Conservation (phyloP, 1,284 basidiomycete species). For the Erythrobasidium hasegawianum region DNA sequence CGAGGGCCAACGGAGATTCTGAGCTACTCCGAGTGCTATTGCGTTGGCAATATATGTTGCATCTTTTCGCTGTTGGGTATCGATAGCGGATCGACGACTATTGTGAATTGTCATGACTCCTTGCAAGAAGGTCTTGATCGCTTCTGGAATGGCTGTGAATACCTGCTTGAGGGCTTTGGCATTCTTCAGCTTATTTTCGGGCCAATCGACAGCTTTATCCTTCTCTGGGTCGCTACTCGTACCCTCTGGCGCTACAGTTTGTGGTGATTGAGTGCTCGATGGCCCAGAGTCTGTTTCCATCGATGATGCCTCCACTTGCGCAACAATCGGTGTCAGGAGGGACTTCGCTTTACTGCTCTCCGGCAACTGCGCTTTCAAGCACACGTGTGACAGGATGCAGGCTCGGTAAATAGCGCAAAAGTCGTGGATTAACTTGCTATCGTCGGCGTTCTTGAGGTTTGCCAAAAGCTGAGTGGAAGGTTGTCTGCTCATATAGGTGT, state of each 20-base stretch:
- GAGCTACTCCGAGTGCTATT: conserved; percentile 52
- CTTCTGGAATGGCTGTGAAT: conserved; percentile 70
- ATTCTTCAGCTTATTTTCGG: conserved; percentile 53
- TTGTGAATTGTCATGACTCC: conserved; percentile 82
- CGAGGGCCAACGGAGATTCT: conserved; percentile 50
- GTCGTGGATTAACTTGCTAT: conserved; percentile 65
- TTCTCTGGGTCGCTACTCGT: neutral
- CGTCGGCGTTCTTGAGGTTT: conserved; percentile 62
- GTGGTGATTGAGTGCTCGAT: conserved; percentile 53
- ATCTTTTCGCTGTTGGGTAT: conserved; percentile 72
- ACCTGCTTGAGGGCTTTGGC: conserved; percentile 75
- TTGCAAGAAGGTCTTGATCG: conserved; percentile 81
- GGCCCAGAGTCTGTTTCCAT: neutral
- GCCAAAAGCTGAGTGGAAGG: conserved; percentile 71
- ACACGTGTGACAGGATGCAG: conserved; percentile 78
- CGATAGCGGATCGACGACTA: conserved; percentile 66
- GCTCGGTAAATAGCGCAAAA: conserved; percentile 80
- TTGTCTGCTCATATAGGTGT: conserved; percentile 76
- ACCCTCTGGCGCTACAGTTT: conserved; percentile 45
- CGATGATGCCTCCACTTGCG: neutral
- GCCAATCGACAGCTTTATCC: neutral
- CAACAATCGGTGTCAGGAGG: neutral
- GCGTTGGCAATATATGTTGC: conserved; percentile 65
- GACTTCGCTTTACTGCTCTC: conserved; percentile 6
- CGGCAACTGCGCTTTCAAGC: conserved; percentile 35